Evolutionary conservation across 805 yeast genomes (phyloP).

Genomic region (Suhomyces sp.): DNA sequence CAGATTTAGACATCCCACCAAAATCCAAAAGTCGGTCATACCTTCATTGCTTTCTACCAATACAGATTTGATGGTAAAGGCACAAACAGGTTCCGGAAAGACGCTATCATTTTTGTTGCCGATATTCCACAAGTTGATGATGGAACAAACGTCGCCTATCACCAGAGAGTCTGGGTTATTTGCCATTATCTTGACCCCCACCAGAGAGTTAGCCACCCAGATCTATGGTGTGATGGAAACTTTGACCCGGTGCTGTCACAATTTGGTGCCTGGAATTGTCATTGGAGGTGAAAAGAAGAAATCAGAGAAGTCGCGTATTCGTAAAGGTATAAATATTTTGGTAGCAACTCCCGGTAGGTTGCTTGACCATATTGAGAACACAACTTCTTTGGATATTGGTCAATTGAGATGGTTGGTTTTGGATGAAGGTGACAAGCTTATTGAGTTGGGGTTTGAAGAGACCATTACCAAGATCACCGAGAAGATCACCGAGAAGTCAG

Average conservation of each 20-base stretch:
- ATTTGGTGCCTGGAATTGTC: slow-evolving; percentile 91
- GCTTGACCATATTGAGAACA: slow-evolving; percentile 91
- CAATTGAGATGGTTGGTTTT: slow-evolving; percentile 82
- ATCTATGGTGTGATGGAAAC: slow-evolving; percentile 77
- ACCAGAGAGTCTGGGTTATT: slow-evolving; percentile 76
- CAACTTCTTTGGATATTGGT: slow-evolving; percentile 67
- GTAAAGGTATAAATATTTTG: slow-evolving; percentile 94
- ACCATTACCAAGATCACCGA: slow-evolving; percentile 74
- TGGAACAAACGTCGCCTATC: slow-evolving; percentile 39
- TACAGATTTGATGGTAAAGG: slow-evolving; percentile 81
- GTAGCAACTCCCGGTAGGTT: slow-evolving; percentile 97
- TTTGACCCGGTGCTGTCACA: slow-evolving; percentile 71
- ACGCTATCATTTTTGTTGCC: slow-evolving; percentile 88
- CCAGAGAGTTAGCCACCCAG: slow-evolving; percentile 92
- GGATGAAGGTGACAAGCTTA: slow-evolving; percentile 95
- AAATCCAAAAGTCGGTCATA: slow-evolving; percentile 77
- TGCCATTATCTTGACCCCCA: slow-evolving; percentile 87
- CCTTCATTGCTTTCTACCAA: slow-evolving; percentile 51
- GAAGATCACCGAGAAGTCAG: slow-evolving; percentile 47
- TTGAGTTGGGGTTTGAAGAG: slow-evolving; percentile 96
- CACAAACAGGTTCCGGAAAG: slow-evolving; percentile 98
- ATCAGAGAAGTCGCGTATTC: slow-evolving; percentile 89
- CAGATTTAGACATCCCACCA: slow-evolving; percentile 68
- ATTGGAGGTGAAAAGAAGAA: slow-evolving; percentile 99
- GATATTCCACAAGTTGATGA: slow-evolving; percentile 68